Percentiles rank a stretch among this genome's conserved stretches.
Conservation (phyloP, 208 protist species). For the Spongospora subterranea region DNA sequence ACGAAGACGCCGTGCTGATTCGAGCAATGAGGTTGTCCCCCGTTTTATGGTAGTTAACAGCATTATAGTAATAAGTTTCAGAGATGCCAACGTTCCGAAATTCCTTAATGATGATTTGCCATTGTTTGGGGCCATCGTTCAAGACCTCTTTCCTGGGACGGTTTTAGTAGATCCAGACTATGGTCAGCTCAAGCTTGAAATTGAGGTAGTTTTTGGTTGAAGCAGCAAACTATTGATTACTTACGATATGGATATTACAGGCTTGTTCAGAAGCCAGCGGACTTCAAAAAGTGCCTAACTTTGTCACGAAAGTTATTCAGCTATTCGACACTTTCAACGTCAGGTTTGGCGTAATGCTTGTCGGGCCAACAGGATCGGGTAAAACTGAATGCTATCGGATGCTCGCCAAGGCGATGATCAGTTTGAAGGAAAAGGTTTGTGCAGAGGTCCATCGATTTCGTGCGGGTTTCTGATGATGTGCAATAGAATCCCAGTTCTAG, state of each 20-base stretch:
- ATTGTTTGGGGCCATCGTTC: slow-evolving; percentile 96
- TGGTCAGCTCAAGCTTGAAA: slow-evolving; percentile 84
- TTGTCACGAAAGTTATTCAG: slow-evolving; percentile 92
- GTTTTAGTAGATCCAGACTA: slow-evolving; percentile 90
- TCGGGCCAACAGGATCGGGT: slow-evolving; percentile 94
- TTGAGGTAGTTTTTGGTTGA: slow-evolving; percentile 74
- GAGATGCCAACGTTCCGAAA: slow-evolving; percentile 92
- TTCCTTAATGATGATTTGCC: slow-evolving; percentile 96
- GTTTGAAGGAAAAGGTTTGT: slow-evolving; percentile 51
- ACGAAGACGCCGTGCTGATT: slow-evolving; percentile 95
- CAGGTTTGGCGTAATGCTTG: slow-evolving; percentile 96
- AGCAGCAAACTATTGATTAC: neutral
- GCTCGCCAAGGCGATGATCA: slow-evolving; percentile 68
- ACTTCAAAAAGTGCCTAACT: slow-evolving; percentile 73
- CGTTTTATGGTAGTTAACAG: neutral
- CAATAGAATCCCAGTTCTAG: neutral
- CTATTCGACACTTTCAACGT: slow-evolving; percentile 96
- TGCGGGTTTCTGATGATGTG: neutral
- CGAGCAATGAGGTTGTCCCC: slow-evolving; percentile 88
- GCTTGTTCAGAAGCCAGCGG: slow-evolving; percentile 74
- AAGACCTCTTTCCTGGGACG: slow-evolving; percentile 96
- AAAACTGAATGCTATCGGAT: slow-evolving; percentile 77
- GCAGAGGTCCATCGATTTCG: neutral
- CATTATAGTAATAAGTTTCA: slow-evolving; percentile 63
- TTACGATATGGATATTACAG: neutral